Evolutionary conservation across 495 filamentous ascomycete genomes (phyloP).

Genomic region (Podospora fimiseda): DNA sequence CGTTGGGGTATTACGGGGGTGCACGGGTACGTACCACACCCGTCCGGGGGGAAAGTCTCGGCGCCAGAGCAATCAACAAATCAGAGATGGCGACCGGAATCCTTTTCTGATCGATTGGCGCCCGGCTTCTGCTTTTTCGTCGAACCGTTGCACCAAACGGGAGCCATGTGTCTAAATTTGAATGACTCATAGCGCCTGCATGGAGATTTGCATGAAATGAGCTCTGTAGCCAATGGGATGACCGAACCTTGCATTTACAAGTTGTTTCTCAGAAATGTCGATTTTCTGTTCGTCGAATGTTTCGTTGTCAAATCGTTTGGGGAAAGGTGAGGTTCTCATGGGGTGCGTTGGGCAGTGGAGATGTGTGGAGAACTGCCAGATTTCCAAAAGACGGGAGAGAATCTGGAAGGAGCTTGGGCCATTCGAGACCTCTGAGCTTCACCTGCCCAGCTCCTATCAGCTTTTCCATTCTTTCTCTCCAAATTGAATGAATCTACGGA

Average conservation of each 20-base stretch:
- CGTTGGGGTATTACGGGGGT: neutral
- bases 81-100: neutral
- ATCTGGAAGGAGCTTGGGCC: neutral
- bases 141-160: slow-evolving; percentile 13
- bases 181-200: slow-evolving; percentile 28
- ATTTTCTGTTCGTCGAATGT: slow-evolving; percentile 14
- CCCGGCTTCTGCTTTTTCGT: slow-evolving; percentile 1
- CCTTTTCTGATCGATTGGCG: slow-evolving; percentile 9
- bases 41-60: neutral
- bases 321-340: neutral
- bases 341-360: slow-evolving; percentile 3
- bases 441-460: too few relatives aligned
- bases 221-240: slow-evolving; percentile 19
- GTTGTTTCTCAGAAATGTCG: slow-evolving; percentile 20
- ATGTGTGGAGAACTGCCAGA: neutral
- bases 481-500: too few relatives aligned
- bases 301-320: slow-evolving; percentile 1
- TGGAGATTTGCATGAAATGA: slow-evolving; percentile 19
- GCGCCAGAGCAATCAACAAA: slow-evolving; percentile 1
- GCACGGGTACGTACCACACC: neutral
- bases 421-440: neutral
- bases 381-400: neutral
- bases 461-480: too few relatives aligned
- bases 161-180: slow-evolving; percentile 29
- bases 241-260: slow-evolving; percentile 13